Evolutionary conservation across 129 eudicot species (phyloP), one percentile per base, ranked within the genome.

Genomic region (Artemisia annua): DNA sequence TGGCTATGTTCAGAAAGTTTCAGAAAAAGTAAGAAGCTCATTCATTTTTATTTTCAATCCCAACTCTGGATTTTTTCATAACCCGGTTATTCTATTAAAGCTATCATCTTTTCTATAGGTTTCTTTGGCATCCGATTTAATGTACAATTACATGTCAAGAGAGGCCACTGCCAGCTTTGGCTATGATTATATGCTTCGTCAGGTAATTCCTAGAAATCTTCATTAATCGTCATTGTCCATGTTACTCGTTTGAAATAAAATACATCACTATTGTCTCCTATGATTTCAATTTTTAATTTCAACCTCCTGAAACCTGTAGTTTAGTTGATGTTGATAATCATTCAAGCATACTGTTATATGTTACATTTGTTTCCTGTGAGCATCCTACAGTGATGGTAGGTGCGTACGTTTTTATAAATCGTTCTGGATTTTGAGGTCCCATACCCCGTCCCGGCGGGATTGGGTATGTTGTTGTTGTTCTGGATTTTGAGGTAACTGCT

Each of bases 151-250:
- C 79, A 74, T 84, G 89, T 94, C 98, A 69, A 84, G 80, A 75
- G 98, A 94, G 59, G 97, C 83, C 30, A 87, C 96, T 63, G 88
- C 98, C 30, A 90, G 97, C 80, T 80, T 90, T 74, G 98, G 98
- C 52, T 94, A 94, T 83, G 98, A 94, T 86, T 90, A 83, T 73
- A 83, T 88, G 50, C 86, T 94, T 20, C 97, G 93, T 39, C 97
- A 90, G 97, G 98, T 94, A 82, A 78, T 63, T 24, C 18, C 19
- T 62, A 43, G 46, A 16, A 53, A 30, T 16, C 50, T 69, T 60
- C 17, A 15, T 15, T 72, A 20, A 17, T 39, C 13, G 26, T 30
- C 24, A 14, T 61, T 61, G 66, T 61, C 15, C 15, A 28, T 13
- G 46, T 22, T 20, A 22, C n/a, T 24, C 43, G 16, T 20, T 24